Percentiles rank a stretch among this genome's conserved stretches.
phyloP scores from a whole-genome alignment of 192 early-diverging fungal genomes.

The Blastocladiella britannica region DNA sequence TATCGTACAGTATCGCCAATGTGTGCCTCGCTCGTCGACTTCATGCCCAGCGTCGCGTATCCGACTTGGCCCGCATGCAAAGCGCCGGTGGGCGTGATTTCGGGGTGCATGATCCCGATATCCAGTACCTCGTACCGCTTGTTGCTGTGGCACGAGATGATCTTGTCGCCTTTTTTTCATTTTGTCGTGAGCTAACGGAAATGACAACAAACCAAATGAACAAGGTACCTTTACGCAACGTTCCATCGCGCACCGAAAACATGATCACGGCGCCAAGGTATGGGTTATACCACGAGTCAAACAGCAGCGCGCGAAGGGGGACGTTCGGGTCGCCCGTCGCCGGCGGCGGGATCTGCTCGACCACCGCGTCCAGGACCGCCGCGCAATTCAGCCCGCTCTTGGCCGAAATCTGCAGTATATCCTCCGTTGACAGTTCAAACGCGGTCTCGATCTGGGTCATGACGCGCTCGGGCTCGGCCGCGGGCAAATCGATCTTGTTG shows the following conservation, averaged over 20 bases:
- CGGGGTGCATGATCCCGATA: slow-evolving; percentile 88
- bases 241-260: slow-evolving; percentile 71
- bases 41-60: slow-evolving; percentile 81
- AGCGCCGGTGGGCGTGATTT: slow-evolving; percentile 43
- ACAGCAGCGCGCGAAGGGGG: slow-evolving; percentile 72
- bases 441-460: slow-evolving; percentile 59
- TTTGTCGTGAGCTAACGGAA: background rate
- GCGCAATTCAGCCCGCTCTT: slow-evolving; percentile 62
- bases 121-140: slow-evolving; percentile 70
- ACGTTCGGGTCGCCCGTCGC: slow-evolving; percentile 32
- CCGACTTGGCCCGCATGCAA: slow-evolving; percentile 68
- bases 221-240: slow-evolving; percentile 37
- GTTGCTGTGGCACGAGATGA: slow-evolving; percentile 57
- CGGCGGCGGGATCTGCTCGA: slow-evolving; percentile 53
- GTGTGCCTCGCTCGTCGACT: slow-evolving; percentile 71
- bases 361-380: slow-evolving; percentile 49
- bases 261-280: slow-evolving; percentile 93
- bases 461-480: slow-evolving; percentile 60
- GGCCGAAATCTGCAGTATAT: slow-evolving; percentile 58
- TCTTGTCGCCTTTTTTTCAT: slow-evolving; percentile 40
- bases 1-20: slow-evolving; percentile 98
- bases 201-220: slow-evolving; percentile 1
- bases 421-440: slow-evolving; percentile 55
- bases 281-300: slow-evolving; percentile 95
- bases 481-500: slow-evolving; percentile 86